A percentile compares a stretch with the other conserved stretches of the same genome.
Conservation (phyloP, 805 yeast species). For the Lipomyces anomalus region DNA sequence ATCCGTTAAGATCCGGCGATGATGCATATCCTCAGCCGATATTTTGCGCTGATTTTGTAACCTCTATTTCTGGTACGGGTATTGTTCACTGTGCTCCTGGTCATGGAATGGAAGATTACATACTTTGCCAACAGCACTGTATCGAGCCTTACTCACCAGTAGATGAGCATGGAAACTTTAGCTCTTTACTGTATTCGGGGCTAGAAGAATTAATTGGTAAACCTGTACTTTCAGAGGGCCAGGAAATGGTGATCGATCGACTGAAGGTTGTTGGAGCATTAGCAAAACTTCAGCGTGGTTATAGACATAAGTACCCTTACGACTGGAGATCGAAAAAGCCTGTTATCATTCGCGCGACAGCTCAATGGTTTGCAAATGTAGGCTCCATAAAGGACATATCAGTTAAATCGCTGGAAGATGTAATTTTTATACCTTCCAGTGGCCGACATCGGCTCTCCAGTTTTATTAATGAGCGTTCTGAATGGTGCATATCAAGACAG, state of each 20-base stretch:
- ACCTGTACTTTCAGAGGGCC: slow-evolving; percentile 60
- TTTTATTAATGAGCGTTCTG: slow-evolving; percentile 71
- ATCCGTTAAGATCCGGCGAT: slow-evolving; percentile 43
- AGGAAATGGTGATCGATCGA: slow-evolving; percentile 40
- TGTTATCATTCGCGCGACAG: slow-evolving; percentile 88
- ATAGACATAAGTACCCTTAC: slow-evolving; percentile 83
- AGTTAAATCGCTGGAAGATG: slow-evolving; percentile 51
- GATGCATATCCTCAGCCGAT: slow-evolving; percentile 47
- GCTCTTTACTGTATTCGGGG: slow-evolving; percentile 45
- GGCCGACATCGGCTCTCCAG: slow-evolving; percentile 68
- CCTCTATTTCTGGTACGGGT: slow-evolving; percentile 82
- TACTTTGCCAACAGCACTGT: slow-evolving; percentile 53
- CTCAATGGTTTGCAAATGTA: slow-evolving; percentile 94
- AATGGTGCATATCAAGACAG: slow-evolving; percentile 98
- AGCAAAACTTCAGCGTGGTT: slow-evolving; percentile 43
- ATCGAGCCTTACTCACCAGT: slow-evolving; percentile 71
- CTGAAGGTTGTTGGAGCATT: slow-evolving; percentile 44
- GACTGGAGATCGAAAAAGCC: slow-evolving; percentile 98
- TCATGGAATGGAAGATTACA: slow-evolving; percentile 91
- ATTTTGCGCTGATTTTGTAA: slow-evolving; percentile 75
- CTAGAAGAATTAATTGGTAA: slow-evolving; percentile 48
- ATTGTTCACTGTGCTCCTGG: slow-evolving; percentile 97
- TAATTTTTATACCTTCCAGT: slow-evolving; percentile 64
- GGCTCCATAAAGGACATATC: slow-evolving; percentile 64
- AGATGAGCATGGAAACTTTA: slow-evolving; percentile 66